Conservation (phyloP, 2,329 filamentous ascomycete species). For the Mycogone perniciosa region DNA sequence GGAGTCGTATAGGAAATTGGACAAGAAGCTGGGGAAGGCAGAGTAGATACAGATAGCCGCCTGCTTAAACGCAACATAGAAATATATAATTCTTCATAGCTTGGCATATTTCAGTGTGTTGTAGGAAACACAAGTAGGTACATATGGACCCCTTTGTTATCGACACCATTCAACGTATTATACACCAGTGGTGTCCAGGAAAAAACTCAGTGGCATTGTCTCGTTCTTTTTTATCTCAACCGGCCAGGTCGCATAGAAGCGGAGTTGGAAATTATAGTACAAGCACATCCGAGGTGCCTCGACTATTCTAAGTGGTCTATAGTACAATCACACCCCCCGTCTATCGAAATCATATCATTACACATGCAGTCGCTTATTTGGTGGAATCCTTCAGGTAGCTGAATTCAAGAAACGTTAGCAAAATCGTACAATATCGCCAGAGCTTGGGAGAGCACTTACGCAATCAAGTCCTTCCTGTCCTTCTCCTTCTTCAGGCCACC, state of each 20-base stretch:
- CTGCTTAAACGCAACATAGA: no score
- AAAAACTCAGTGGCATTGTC: neutral
- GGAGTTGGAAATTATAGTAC: slow-evolving; percentile 29
- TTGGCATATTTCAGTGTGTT: no score
- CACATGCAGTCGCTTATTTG: slow-evolving; percentile 44
- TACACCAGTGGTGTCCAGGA: neutral
- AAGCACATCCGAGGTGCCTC: slow-evolving; percentile 26
- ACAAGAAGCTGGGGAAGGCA: slow-evolving; percentile 27
- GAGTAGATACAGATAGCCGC: slow-evolving; percentile 19
- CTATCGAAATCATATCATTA: slow-evolving; percentile 34
- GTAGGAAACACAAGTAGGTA: no score
- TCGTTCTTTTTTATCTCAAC: no score
- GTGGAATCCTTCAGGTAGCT: slow-evolving; percentile 66
- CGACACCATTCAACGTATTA: no score
- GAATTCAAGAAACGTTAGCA: slow-evolving; percentile 21
- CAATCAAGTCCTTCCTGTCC: slow-evolving; percentile 98
- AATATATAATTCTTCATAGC: no score
- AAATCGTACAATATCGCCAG: neutral
- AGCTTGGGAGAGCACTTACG: slow-evolving; percentile 51
- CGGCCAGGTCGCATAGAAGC: slow-evolving; percentile 20
- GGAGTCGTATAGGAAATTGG: slow-evolving; percentile 36
- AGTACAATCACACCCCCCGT: slow-evolving; percentile 32
- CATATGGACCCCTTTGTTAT: no score
- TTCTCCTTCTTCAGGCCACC: slow-evolving; percentile 99
- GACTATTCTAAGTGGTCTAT: slow-evolving; percentile 33